phyloP scores from a whole-genome alignment of 2,329 filamentous ascomycete species.

The Intubia oerlemansii region DNA sequence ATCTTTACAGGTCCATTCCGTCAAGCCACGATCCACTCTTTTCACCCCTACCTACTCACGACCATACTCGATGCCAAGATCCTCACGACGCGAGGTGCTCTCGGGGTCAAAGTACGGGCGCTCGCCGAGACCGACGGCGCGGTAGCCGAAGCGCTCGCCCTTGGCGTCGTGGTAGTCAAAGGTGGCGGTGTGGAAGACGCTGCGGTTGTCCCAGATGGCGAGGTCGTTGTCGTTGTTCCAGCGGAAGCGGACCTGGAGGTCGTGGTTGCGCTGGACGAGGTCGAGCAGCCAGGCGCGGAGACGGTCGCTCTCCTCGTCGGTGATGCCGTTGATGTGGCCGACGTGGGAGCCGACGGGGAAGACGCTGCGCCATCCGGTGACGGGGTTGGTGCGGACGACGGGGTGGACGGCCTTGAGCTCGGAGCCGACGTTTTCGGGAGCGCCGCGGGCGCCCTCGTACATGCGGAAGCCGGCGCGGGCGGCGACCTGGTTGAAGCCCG shows the following conservation, averaged over 20 bases:
- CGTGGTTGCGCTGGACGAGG: conserved; percentile 30
- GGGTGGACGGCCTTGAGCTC: conserved; percentile 28
- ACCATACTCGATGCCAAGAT: conserved; percentile 2
- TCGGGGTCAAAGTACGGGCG: conserved; percentile 29
- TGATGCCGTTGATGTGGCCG: conserved; percentile 26
- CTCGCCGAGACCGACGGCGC: conserved; percentile 33
- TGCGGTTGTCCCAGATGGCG: conserved; percentile 37
- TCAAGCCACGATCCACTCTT: no score
- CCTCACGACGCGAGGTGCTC: conserved; percentile 20
- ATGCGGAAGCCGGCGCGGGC: conserved; percentile 21
- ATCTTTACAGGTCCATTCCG: no score
- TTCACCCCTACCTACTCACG: no score
- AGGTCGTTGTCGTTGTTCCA: conserved; percentile 24
- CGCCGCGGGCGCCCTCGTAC: conserved; percentile 23
- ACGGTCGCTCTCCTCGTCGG: conserved; percentile 22
- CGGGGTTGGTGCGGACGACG: conserved; percentile 33
- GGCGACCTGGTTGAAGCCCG: conserved; percentile 26
- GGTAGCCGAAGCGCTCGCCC: conserved; percentile 23
- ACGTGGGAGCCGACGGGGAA: conserved; percentile 31
- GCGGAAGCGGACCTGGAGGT: conserved; percentile 27
- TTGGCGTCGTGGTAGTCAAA: conserved; percentile 30
- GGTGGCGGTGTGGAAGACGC: conserved; percentile 34
- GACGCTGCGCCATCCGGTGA: conserved; percentile 34
- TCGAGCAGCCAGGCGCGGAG: conserved; percentile 27
- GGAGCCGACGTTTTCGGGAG: conserved; percentile 27